A percentile compares a stretch with the other conserved stretches of the same genome.
Evolutionary conservation across 2,329 filamentous ascomycete genomes (phyloP).

Genomic region (Fusarium sp.): DNA sequence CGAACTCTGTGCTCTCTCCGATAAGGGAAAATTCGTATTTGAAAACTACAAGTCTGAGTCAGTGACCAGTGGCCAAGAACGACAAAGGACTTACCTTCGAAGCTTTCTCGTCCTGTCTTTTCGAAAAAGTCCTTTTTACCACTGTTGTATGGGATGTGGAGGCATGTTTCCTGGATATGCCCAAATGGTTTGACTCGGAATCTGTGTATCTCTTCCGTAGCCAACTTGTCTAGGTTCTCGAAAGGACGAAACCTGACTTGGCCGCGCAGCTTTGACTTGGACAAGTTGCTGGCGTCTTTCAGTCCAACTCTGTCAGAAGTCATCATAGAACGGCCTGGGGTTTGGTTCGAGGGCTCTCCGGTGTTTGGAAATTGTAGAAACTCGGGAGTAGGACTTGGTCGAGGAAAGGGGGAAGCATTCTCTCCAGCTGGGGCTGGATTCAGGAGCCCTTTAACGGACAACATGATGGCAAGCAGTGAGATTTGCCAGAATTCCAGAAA

Average conservation of each 20-base stretch:
- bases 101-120: constrained; percentile 87
- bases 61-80: constrained; percentile 12
- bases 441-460: constrained; percentile 73
- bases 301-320: constrained; percentile 42
- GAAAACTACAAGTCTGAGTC: constrained; percentile 37
- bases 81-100: constrained; percentile 74
- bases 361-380: constrained; percentile 26
- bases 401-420: constrained; percentile 49
- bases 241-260: constrained; percentile 79
- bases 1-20: constrained; percentile 72
- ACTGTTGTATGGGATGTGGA: constrained; percentile 93
- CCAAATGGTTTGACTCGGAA: constrained; percentile 76
- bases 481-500: constrained; percentile 26
- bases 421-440: constrained; percentile 66
- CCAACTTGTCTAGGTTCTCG: constrained; percentile 70
- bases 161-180: constrained; percentile 69
- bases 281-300: constrained; percentile 60
- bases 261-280: constrained; percentile 72
- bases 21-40: constrained; percentile 80
- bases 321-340: constrained; percentile 21
- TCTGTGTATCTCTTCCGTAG: constrained; percentile 67
- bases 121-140: constrained; percentile 89
- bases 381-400: constrained; percentile 50
- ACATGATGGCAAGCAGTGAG: constrained; percentile 58
- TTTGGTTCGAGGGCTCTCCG: constrained; percentile 11